These are phyloP conservation scores for Globisporangium heterothallicum DNA, from an alignment of 352 stramenopile genomes.

Conservation along the genomic window DNA sequence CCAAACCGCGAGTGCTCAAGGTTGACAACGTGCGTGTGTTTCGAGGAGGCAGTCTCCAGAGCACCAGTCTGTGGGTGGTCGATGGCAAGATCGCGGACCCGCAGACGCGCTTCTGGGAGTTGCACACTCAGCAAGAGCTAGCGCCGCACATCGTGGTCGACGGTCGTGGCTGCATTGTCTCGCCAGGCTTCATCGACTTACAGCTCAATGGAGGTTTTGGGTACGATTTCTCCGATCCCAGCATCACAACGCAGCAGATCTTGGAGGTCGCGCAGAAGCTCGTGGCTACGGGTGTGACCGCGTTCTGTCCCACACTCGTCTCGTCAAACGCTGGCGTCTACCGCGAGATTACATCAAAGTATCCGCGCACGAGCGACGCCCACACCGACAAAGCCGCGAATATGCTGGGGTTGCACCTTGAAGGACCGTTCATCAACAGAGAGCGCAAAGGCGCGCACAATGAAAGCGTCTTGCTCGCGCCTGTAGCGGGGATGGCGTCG, in stretches of 20 bases:
- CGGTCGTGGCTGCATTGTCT: constrained; percentile 60
- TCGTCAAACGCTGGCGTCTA: constrained; percentile 67
- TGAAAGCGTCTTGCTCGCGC: constrained; percentile 38
- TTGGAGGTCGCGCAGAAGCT: constrained; percentile 41
- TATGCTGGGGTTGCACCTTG: constrained; percentile 85
- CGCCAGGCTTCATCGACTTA: constrained; percentile 86
- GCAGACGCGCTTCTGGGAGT: constrained; percentile 45
- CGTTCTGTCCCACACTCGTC: constrained; percentile 88
- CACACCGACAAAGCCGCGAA: constrained; percentile 33
- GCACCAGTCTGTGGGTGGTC: constrained; percentile 41
- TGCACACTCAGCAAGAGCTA: constrained; percentile 24
- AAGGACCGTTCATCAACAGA: constrained; percentile 87
- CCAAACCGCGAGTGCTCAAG: constrained; percentile 29
- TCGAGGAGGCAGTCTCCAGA: constrained; percentile 31
- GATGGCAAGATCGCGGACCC: constrained; percentile 51
- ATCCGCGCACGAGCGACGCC: constrained; percentile 27
- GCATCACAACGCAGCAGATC: constrained; percentile 36
- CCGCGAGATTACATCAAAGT: constrained; percentile 44
- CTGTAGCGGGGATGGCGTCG: constrained; percentile 31
- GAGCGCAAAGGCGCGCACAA: constrained; percentile 82
- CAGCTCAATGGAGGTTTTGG: constrained; percentile 89
- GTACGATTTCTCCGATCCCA: constrained; percentile 75
- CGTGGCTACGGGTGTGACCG: constrained; percentile 69
- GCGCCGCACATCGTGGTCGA: constrained; percentile 51
- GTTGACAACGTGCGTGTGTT: constrained; percentile 59